phyloP scores from a whole-genome alignment of 2,329 filamentous ascomycete species.

The Celoporthe dispersa region DNA sequence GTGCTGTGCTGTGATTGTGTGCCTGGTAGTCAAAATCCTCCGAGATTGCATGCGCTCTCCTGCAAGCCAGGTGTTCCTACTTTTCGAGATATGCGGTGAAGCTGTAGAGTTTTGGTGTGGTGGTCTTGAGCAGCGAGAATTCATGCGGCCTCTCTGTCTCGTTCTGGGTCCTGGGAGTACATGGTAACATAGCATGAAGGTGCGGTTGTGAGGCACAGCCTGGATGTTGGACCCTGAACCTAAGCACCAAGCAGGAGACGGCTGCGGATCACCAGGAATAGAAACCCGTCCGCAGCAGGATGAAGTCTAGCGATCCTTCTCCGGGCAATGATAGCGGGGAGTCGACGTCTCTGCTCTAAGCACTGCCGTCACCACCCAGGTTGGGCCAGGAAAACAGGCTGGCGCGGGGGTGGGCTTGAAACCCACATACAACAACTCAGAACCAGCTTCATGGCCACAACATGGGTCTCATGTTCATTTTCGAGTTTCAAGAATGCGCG shows the following conservation, averaged over 20 bases:
- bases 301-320: conserved; percentile 3
- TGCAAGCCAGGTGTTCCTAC: not conserved
- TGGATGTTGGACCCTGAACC: not conserved
- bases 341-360: not conserved
- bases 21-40: not conserved
- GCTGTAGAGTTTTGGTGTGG: not conserved
- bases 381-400: not conserved
- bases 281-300: conserved; percentile 10
- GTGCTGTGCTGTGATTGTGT: not conserved
- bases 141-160: not conserved
- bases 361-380: conserved; percentile 3
- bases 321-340: not conserved
- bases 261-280: conserved; percentile 8
- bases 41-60: not conserved
- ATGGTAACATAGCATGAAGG: not conserved
- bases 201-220: conserved; percentile 1
- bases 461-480: conserved; percentile 3
- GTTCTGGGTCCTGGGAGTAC: not conserved
- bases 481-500: conserved; percentile 11
- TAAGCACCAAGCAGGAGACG: not conserved
- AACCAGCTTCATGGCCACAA: conserved; percentile 14
- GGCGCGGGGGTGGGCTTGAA: conserved; percentile 8
- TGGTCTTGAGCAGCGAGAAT: not conserved
- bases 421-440: conserved; percentile 1
- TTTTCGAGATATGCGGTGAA: not conserved